Percentiles rank a stretch among this genome's conserved stretches.
Conservation (phyloP, 2,329 filamentous ascomycete genomes). For the Tympanopsis confertula region DNA sequence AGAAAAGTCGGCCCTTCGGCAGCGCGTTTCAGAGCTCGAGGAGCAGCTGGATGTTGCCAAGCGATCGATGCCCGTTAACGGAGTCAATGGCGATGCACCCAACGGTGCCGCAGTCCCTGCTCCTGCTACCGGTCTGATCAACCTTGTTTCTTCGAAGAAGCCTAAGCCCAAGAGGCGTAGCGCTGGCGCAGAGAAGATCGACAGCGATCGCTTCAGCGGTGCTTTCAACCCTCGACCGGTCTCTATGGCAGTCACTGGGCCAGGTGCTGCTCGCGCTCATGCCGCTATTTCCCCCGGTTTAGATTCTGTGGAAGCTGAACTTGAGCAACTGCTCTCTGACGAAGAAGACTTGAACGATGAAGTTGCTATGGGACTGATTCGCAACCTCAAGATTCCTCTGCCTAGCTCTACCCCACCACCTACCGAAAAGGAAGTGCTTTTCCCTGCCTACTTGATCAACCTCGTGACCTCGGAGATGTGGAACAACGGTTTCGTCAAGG, state of each 20-base stretch:
- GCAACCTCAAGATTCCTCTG: constrained; percentile 88
- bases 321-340: constrained; percentile 85
- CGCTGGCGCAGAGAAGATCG: constrained; percentile 73
- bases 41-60: constrained; percentile 85
- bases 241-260: constrained; percentile 76
- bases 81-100: constrained; percentile 48
- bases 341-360: constrained; percentile 95
- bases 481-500: constrained; percentile 99
- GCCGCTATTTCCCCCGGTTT: constrained; percentile 69
- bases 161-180: constrained; percentile 70
- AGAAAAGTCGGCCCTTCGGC: constrained; percentile 74
- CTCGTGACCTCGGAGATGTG: constrained; percentile 99
- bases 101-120: constrained; percentile 34
- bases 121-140: constrained; percentile 71
- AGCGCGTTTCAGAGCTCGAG: constrained; percentile 80
- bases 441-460: constrained; percentile 98
- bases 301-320: constrained; percentile 88
- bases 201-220: constrained; percentile 79
- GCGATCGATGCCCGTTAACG: constrained; percentile 62
- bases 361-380: constrained; percentile 89
- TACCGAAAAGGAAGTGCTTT: constrained; percentile 95
- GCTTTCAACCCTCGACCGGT: constrained; percentile 90
- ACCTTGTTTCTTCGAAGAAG: constrained; percentile 93
- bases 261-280: constrained; percentile 51
- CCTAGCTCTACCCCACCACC: constrained; percentile 79